These are phyloP conservation scores for Aaosphaeria arxii DNA, from an alignment of 2,329 filamentous ascomycete species.

Conservation along the genomic window DNA sequence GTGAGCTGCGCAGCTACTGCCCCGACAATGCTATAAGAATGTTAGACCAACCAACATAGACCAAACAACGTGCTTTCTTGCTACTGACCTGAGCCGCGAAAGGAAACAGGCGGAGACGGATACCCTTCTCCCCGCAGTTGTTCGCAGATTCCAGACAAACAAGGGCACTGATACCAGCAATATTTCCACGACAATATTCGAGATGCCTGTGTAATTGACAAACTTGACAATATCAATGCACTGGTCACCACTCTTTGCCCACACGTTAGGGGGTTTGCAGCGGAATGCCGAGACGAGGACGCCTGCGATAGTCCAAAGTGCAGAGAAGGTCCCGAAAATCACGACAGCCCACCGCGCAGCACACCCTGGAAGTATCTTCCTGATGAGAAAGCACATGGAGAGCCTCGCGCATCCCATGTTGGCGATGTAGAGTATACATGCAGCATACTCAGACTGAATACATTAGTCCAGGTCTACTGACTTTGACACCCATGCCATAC, in stretches of 20 bases:
- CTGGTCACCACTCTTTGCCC: slow-evolving; percentile 10
- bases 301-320: slow-evolving; percentile 21
- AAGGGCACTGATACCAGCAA: slow-evolving; percentile 24
- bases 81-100: slow-evolving; percentile 18
- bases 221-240: slow-evolving; percentile 20
- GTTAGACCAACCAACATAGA: neutral
- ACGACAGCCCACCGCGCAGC: slow-evolving; percentile 13
- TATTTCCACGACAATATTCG: slow-evolving; percentile 23
- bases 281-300: slow-evolving; percentile 22
- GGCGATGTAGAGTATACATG: slow-evolving; percentile 24
- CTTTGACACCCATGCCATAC: slow-evolving; percentile 5
- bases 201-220: slow-evolving; percentile 26
- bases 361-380: slow-evolving; percentile 17
- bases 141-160: slow-evolving; percentile 23
- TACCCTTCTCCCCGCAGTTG: slow-evolving; percentile 17
- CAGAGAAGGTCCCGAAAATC: slow-evolving; percentile 16
- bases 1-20: slow-evolving; percentile 17
- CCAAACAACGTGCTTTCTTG: neutral
- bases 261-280: slow-evolving; percentile 19
- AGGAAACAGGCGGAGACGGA: slow-evolving; percentile 22
- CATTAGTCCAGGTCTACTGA: slow-evolving; percentile 4
- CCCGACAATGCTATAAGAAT: slow-evolving; percentile 16
- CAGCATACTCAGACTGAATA: slow-evolving; percentile 19
- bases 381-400: slow-evolving; percentile 21
- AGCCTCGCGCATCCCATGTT: slow-evolving; percentile 29